A percentile compares a stretch with the other conserved stretches of the same genome.
Evolutionary conservation across 192 early-diverging fungal species (phyloP).

Genomic region (Mortierella hygrophila): DNA sequence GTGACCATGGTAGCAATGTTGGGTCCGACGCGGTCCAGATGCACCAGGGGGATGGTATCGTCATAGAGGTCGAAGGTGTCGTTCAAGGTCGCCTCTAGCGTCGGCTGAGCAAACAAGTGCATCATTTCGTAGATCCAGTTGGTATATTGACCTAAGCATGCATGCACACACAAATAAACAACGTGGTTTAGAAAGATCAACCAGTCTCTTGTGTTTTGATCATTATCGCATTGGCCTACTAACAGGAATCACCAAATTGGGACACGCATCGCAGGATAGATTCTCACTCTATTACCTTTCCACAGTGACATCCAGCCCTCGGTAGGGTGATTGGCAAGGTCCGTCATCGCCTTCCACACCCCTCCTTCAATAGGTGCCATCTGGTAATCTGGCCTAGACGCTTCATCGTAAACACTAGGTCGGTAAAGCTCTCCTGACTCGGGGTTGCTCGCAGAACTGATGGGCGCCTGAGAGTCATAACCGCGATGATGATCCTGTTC

Average conservation of each 20-base stretch:
- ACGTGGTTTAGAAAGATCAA: not conserved
- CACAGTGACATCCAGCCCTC: conserved; percentile 74
- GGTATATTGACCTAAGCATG: conserved; percentile 81
- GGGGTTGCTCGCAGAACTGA: not conserved
- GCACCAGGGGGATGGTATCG: conserved; percentile 83
- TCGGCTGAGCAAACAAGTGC: conserved; percentile 85
- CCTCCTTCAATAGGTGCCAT: conserved; percentile 72
- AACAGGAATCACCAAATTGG: not conserved
- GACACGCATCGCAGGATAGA: not conserved
- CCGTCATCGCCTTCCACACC: conserved; percentile 70
- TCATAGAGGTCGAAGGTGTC: conserved; percentile 96
- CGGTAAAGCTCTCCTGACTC: conserved; percentile 66
- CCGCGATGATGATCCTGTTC: conserved; percentile 5
- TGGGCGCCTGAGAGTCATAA: not conserved
- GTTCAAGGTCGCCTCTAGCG: conserved; percentile 91
- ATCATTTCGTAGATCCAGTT: conserved; percentile 84
- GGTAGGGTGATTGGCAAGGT: conserved; percentile 69
- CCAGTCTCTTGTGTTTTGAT: not conserved
- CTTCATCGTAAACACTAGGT: conserved; percentile 64
- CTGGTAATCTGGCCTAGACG: conserved; percentile 71
- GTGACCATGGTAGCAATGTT: conserved; percentile 81
- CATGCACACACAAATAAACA: too few species aligned
- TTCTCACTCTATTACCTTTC: conserved; percentile 57
- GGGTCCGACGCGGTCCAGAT: conserved; percentile 72
- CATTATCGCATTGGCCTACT: not conserved